Conservation (phyloP, 2,329 filamentous ascomycete genomes). For the Phyllachora maydis region DNA sequence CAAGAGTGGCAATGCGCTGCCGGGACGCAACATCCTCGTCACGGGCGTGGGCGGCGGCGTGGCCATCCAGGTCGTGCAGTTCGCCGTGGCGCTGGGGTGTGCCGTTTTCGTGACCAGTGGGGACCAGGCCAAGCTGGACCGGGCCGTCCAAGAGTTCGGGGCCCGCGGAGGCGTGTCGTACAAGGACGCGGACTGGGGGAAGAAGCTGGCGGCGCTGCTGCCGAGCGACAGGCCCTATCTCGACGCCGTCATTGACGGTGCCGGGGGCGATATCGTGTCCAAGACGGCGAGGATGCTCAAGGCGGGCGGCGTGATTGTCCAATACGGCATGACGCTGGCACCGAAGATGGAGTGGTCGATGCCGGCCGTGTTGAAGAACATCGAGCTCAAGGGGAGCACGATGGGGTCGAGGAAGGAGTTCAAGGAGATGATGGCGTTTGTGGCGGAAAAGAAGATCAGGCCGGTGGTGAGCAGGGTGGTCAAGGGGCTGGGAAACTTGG, state of each 20-base stretch:
- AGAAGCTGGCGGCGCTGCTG: slow-evolving; percentile 42
- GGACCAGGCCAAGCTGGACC: slow-evolving; percentile 52
- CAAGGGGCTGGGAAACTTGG: slow-evolving; percentile 52
- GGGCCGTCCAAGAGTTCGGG: slow-evolving; percentile 49
- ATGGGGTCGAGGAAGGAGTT: slow-evolving; percentile 90
- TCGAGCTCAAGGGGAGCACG: slow-evolving; percentile 69
- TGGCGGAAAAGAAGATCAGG: slow-evolving; percentile 48
- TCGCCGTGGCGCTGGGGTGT: slow-evolving; percentile 53
- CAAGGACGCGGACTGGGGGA: slow-evolving; percentile 62
- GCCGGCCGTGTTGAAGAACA: slow-evolving; percentile 65
- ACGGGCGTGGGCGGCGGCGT: slow-evolving; percentile 91
- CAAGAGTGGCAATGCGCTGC: slow-evolving; percentile 45
- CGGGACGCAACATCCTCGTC: slow-evolving; percentile 57
- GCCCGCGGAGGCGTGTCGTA: slow-evolving; percentile 71
- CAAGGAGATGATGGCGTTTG: slow-evolving; percentile 72
- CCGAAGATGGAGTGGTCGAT: slow-evolving; percentile 80
- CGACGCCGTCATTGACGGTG: slow-evolving; percentile 79
- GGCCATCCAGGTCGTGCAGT: slow-evolving; percentile 62
- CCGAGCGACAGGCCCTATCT: slow-evolving; percentile 45
- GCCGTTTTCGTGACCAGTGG: slow-evolving; percentile 70
- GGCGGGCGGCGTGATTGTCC: slow-evolving; percentile 61
- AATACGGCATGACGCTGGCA: slow-evolving; percentile 78
- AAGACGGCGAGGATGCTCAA: slow-evolving; percentile 51
- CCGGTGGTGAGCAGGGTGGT: slow-evolving; percentile 61
- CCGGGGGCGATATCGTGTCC: slow-evolving; percentile 65